Base-by-base conservation (phyloP, 805 yeast genomes). In the Candida boleticola region DNA sequence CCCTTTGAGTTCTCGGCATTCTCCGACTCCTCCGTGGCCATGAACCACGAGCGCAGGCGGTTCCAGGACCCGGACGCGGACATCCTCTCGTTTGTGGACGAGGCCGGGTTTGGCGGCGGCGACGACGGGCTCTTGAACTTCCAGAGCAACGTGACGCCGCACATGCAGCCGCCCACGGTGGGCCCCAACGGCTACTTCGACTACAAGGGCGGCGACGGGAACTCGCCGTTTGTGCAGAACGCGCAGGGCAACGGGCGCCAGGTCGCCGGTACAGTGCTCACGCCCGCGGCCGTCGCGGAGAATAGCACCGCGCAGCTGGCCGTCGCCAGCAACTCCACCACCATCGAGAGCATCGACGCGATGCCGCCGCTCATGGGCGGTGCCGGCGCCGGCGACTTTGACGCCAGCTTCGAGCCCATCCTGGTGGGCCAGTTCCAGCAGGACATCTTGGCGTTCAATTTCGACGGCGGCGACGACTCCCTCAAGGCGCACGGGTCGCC, bases 161-260 rank as follows among this genome's bases (percentile, higher is more conserved):
- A 54, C 4, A 59, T 63, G 63, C 57, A 57, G 29, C 67, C 68
- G 0, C 69, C 70, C 2, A 59, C 56, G 13, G 25, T 48, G 14
- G 45, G 42, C 25, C 39, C 34, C 16, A 40, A 46, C 13, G 54
- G 44, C n/a, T 53, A 56, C 45, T 44, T 55, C 43, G 39, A 36
- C 25, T 25, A 6, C 11, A 22, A 35, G 27, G 37, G 27, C 9
- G 37, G 37, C 9, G 29, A 25, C 14, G 37, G 29, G 4, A 22
- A 17, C 46, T 46, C 44, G 25, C 45, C 53, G 11, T 48, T 45
- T 21, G 47, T 43, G 18, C 40, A 43, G n/a, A 39, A 40, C 18
- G 41, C 41, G n/a, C n/a, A n/a, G n/a, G n/a, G n/a, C n/a, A n/a
- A n/a, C n/a, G 36, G 6, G 43, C 44, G 5, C 19, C 29, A 18